Conservation (phyloP, 768 basidiomycete species). For the Tricholoma furcatifolium region DNA sequence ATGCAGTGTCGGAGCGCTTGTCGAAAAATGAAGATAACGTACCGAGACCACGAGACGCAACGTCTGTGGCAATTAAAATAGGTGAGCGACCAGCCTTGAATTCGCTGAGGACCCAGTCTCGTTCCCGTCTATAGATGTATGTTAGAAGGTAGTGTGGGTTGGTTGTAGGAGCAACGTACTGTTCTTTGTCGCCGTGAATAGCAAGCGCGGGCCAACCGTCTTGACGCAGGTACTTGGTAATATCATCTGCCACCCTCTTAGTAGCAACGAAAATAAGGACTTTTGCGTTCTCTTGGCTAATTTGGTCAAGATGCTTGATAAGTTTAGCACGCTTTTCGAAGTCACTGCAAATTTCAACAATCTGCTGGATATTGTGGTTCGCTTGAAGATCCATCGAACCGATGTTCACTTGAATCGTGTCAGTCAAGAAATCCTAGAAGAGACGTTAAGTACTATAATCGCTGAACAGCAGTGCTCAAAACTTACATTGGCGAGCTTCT, state of each 20-base stretch:
- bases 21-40: slow-evolving; percentile 61
- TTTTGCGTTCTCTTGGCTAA: slow-evolving; percentile 95
- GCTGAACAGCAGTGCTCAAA: not conserved
- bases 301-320: slow-evolving; percentile 95
- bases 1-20: slow-evolving; percentile 45
- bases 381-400: slow-evolving; percentile 98
- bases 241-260: slow-evolving; percentile 96
- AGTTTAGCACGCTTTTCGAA: slow-evolving; percentile 96
- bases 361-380: slow-evolving; percentile 96
- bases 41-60: slow-evolving; percentile 99
- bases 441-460: not conserved
- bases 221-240: slow-evolving; percentile 95
- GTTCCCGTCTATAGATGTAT: slow-evolving; percentile 70
- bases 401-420: slow-evolving; percentile 98
- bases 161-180: slow-evolving; percentile 49
- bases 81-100: slow-evolving; percentile 98
- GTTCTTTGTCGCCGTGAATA: slow-evolving; percentile 99
- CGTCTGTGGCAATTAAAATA: slow-evolving; percentile 98
- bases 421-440: slow-evolving; percentile 84
- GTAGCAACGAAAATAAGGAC: slow-evolving; percentile 98
- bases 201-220: slow-evolving; percentile 99
- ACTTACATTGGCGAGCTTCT: slow-evolving; percentile 86
- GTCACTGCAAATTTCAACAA: slow-evolving; percentile 95
- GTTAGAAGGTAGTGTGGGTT: slow-evolving; percentile 1
- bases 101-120: slow-evolving; percentile 98